Evolutionary conservation across 495 filamentous ascomycete genomes (phyloP).

Genomic region (Aspergillus homomorphus): DNA sequence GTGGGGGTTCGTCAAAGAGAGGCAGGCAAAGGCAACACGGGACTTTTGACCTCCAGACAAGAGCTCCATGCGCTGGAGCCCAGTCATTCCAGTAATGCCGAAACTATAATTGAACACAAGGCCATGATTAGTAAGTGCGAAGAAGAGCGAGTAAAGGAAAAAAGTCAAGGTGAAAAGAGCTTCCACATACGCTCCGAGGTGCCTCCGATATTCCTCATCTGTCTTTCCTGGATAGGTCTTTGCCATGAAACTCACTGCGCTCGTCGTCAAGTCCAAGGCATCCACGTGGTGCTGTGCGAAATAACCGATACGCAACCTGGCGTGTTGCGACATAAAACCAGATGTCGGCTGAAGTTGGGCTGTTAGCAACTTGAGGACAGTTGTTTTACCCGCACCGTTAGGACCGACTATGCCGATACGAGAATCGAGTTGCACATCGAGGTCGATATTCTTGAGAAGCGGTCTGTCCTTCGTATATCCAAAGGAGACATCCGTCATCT

Average conservation of each 20-base stretch:
- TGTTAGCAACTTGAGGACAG: constrained; percentile 89
- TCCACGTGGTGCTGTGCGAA: constrained; percentile 99
- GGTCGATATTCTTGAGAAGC: constrained; percentile 80
- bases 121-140: constrained; percentile 2
- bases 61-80: constrained; percentile 91
- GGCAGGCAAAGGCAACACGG: constrained; percentile 92
- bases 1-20: constrained; percentile 89
- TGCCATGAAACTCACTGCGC: constrained; percentile 92
- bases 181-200: constrained; percentile 70
- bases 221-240: constrained; percentile 84
- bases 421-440: constrained; percentile 97
- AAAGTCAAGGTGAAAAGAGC: not conserved
- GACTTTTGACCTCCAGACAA: constrained; percentile 98
- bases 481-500: constrained; percentile 91
- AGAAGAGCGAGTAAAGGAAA: not conserved
- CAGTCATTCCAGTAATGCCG: constrained; percentile 96
- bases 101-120: constrained; percentile 49
- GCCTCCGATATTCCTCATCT: constrained; percentile 95
- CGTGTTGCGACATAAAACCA: constrained; percentile 82
- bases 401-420: constrained; percentile 98
- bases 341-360: constrained; percentile 73
- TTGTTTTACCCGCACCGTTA: constrained; percentile 98
- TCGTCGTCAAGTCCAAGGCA: constrained; percentile 82
- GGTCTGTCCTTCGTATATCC: constrained; percentile 80
- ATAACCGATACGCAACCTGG: constrained; percentile 86